A percentile compares a stretch with the other conserved stretches of the same genome.
These are phyloP conservation scores for Apiospora pterosperma DNA, from an alignment of 2,329 filamentous ascomycete genomes.

Conservation along the genomic window DNA sequence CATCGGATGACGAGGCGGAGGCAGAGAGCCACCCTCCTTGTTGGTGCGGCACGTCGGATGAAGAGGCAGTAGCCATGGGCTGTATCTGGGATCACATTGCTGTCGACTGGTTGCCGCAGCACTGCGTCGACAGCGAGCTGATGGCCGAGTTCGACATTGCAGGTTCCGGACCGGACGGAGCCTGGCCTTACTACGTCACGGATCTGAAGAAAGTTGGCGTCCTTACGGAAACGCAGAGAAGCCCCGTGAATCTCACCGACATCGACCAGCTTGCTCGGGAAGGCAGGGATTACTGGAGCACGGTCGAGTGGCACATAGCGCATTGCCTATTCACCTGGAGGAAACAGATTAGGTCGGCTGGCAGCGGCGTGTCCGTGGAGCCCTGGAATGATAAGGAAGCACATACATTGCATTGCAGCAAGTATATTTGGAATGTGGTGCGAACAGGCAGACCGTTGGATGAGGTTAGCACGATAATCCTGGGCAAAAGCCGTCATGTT, in stretches of 20 bases:
- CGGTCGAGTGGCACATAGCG: background rate
- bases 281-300: background rate
- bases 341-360: background rate
- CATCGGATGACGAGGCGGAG: background rate
- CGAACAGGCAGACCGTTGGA: background rate
- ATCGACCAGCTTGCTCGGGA: background rate
- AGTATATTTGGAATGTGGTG: background rate
- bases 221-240: background rate
- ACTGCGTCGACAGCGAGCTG: background rate
- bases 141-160: background rate
- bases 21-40: background rate
- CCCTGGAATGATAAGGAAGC: conserved; percentile 4
- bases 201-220: background rate
- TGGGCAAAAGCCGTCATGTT: background rate
- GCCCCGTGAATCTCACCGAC: background rate
- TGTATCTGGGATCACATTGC: conserved; percentile 2
- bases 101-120: background rate
- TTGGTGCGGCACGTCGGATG: background rate
- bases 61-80: background rate
- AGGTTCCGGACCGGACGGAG: background rate
- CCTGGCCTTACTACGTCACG: background rate
- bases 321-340: background rate
- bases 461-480: background rate
- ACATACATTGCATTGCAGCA: background rate
- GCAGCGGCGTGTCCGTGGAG: background rate